Evolutionary conservation across 345 rosid genomes (phyloP), one percentile per base, ranked within the genome.

Genomic region (Aquilaria malaccensis): DNA sequence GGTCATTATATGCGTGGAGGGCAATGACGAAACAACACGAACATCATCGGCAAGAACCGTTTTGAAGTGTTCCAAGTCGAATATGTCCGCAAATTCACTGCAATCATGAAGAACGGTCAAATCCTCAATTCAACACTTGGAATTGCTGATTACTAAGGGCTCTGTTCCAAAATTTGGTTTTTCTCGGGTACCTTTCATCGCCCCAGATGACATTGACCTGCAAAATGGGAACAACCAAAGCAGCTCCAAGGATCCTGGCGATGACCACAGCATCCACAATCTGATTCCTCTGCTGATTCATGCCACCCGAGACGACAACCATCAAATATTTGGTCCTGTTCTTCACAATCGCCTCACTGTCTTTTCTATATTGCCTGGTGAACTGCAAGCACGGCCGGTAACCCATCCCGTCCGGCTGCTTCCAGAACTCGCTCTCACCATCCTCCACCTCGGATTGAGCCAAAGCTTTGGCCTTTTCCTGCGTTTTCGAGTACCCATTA

Each of bases 241-340:
- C 82, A 77, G 99, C 96, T 29, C 91, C 96, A 13, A 95, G 95
- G 53, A 95, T 86, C 75, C 97, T 82, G 6, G 99, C 96, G 65
- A 95, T 88, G 60, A 95, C 97, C 48, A 86, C 97, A 14, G 97
- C 97, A 59, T 95, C 99, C 59, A 95, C 99, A 71, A 95, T 91
- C 79, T 91, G 97, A 77, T 88, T 95, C 85, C 91, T 88, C 81
- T 95, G 99, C 78, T 95, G 97, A 75, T 91, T 95, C 81, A 95
- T 72, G 22, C 97, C 99, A 29, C 99, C 97, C 10, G 96, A 73
- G 49, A 95, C 99, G 49, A 91, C 97, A 30, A 91, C 99, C 71
- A 95, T 53, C 67, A 95, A 70, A 74, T 88, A 91, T 55, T 76
- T 91, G 56, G 70, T 82, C 71, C 83, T 77, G 66, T 77, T 72